Evolutionary conservation across 2,329 filamentous ascomycete species (phyloP).

Genomic region (Xylariomycetidae sp.): DNA sequence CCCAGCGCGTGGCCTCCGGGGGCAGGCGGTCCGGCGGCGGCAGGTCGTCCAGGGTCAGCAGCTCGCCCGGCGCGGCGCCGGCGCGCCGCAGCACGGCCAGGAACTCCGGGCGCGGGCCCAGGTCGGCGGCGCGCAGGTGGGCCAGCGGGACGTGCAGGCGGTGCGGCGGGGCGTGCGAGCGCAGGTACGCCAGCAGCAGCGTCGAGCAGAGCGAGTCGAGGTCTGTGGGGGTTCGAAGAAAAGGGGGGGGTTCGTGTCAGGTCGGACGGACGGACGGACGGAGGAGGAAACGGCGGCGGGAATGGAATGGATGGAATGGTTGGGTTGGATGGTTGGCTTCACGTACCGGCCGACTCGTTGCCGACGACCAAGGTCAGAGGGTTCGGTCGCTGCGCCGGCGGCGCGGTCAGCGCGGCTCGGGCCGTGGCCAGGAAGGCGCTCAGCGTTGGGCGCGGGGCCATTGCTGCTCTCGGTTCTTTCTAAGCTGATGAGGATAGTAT

Average conservation of each 20-base stretch:
- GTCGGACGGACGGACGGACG: neutral
- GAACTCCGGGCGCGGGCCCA: slow-evolving; percentile 69
- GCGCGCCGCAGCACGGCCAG: slow-evolving; percentile 56
- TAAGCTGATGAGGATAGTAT: neutral
- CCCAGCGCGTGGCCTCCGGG: slow-evolving; percentile 57
- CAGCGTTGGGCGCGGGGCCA: slow-evolving; percentile 11
- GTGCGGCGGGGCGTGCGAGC: slow-evolving; percentile 49
- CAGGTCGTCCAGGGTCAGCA: slow-evolving; percentile 60
- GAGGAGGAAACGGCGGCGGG: neutral
- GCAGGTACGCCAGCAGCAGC: slow-evolving; percentile 68
- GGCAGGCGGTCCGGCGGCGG: slow-evolving; percentile 33
- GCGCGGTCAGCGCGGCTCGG: slow-evolving; percentile 9
- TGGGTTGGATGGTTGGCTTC: too few relatives aligned
- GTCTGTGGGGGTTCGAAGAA: slow-evolving; percentile 40
- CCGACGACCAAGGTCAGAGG: slow-evolving; percentile 59
- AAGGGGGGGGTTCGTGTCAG: neutral
- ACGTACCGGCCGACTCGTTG: slow-evolving; percentile 59
- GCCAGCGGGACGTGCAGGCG: slow-evolving; percentile 63
- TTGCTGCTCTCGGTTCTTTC: neutral
- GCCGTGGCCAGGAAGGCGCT: slow-evolving; percentile 12
- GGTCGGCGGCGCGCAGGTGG: slow-evolving; percentile 62
- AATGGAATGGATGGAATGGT: neutral
- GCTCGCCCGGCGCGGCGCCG: slow-evolving; percentile 50
- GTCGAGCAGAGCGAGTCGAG: slow-evolving; percentile 75
- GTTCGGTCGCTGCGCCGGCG: slow-evolving; percentile 35